Evolutionary conservation across 768 basidiomycete species (phyloP), one percentile per base, ranked within the genome.

Genomic region (Serendipita sp.): DNA sequence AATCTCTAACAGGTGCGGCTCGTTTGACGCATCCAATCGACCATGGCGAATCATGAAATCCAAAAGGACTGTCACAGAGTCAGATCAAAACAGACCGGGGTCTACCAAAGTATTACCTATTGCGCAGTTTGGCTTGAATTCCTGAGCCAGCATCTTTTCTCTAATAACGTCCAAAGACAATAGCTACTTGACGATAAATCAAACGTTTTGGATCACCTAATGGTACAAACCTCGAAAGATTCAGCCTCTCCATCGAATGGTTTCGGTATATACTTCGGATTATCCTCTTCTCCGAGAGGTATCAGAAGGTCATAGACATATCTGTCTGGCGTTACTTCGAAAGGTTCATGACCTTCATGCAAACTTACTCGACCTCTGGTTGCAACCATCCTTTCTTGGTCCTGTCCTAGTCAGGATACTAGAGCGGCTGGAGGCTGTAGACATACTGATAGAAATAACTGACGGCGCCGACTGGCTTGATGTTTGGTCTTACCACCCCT

Each of bases 221-320:
- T 52, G 2, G 11, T 6, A 69, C 79, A 62, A 64, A 92, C 93
- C 76, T 91, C 83, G 68, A 99, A 99, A 0, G 81, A 85, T 71
- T 96, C 93, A 1, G 96, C 96, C 71, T 99, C 96, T 29, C 91
- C 93, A 68, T 99, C 96, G 23, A 82, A 76, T 0, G 93, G 91
- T 62, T 78, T 78, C 4, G 90, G 91, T 53, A 77, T 76, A 67
- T 87, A 82, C 16, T 77, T 73, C 13, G 33, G 3, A 60, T 23
- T 8, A 76, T 72, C 16, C 79, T 70, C 67, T 74, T 82, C 70
- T 36, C 73, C 74, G 3, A 75, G 66, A 0, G 91, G 91, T 23
- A 96, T 79, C 55, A 74, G 73, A 55, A 97, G 76, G 69, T 97
- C 91, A 69, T 92, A 98, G 27, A 87, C 76, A 71, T 89, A 93